These are phyloP conservation scores for Paecilomyces variotii DNA, from an alignment of 2,329 filamentous ascomycete species.

Conservation along the genomic window DNA sequence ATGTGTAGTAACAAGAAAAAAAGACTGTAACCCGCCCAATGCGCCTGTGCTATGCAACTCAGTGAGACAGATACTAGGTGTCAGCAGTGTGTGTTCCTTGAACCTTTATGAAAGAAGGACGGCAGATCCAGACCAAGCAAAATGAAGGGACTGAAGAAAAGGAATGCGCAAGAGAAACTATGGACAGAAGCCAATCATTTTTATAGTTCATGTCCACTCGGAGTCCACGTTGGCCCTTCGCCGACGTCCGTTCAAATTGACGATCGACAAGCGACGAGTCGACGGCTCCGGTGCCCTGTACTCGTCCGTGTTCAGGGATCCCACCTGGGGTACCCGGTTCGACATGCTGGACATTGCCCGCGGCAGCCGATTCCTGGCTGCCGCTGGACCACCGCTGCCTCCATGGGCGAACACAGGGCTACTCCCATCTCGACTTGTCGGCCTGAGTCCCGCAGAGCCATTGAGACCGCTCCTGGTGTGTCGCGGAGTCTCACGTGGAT, in stretches of 20 bases:
- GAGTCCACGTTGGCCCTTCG: slow-evolving; percentile 29
- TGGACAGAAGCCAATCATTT: background rate
- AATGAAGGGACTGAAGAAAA: slow-evolving; percentile 1
- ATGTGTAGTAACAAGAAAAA: background rate
- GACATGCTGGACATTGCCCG: slow-evolving; percentile 31
- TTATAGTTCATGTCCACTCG: slow-evolving; percentile 23
- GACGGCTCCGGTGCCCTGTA: slow-evolving; percentile 22
- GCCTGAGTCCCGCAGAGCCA: slow-evolving; percentile 29
- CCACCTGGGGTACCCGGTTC: slow-evolving; percentile 29
- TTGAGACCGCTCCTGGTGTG: slow-evolving; percentile 31
- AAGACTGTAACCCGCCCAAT: slow-evolving; percentile 5
- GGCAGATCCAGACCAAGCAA: background rate
- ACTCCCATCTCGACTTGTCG: slow-evolving; percentile 35
- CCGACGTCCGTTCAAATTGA: slow-evolving; percentile 25
- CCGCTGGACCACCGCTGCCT: slow-evolving; percentile 22
- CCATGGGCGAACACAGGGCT: slow-evolving; percentile 19
- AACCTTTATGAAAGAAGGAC: background rate
- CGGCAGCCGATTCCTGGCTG: slow-evolving; percentile 27
- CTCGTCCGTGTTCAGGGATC: slow-evolving; percentile 31
- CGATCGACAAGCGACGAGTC: slow-evolving; percentile 24
- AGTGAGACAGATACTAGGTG: background rate
- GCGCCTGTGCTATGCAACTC: slow-evolving; percentile 19
- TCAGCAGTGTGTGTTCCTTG: background rate
- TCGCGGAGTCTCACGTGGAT: slow-evolving; percentile 32
- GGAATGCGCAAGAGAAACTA: slow-evolving; percentile 4